Conservation (phyloP, 192 early-diverging fungal species). For the Linnemannia schmuckeri region DNA sequence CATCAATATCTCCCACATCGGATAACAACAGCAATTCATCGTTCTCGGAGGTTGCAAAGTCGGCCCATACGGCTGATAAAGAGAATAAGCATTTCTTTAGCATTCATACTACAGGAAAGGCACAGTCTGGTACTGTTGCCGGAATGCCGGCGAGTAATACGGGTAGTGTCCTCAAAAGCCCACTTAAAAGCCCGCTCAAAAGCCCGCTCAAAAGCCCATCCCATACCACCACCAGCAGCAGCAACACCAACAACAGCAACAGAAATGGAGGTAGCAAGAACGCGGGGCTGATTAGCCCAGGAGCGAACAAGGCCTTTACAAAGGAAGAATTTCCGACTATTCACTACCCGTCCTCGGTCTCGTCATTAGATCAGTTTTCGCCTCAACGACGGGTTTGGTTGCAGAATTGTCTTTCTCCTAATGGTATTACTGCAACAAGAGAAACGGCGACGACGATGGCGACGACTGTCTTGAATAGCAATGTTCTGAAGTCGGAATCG, state of each 20-base stretch:
- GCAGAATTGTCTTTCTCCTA: constrained; percentile 1
- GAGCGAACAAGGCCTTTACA: constrained; percentile 10
- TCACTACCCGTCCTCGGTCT: constrained; percentile 25
- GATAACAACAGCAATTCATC: neutral
- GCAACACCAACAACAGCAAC: neutral
- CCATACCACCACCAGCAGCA: neutral
- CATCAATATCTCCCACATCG: neutral
- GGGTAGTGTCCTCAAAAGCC: neutral
- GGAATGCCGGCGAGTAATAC: neutral
- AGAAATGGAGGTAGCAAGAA: neutral
- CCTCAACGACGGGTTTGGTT: constrained; percentile 30
- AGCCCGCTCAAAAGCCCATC: neutral
- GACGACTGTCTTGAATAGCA: neutral
- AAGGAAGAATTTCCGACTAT: constrained; percentile 27
- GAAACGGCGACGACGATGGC: neutral
- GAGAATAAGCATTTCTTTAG: neutral
- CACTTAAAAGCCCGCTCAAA: neutral
- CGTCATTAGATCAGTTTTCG: constrained; percentile 30
- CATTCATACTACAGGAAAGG: neutral
- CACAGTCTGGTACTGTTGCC: neutral
- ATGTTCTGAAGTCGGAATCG: constrained; percentile 18
- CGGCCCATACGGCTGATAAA: neutral
- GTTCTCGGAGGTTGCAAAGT: constrained; percentile 6
- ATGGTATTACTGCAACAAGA: neutral
- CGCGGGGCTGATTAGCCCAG: constrained; percentile 8